phyloP scores from a whole-genome alignment of 805 yeast species.

The Komagataella mondaviorum region DNA sequence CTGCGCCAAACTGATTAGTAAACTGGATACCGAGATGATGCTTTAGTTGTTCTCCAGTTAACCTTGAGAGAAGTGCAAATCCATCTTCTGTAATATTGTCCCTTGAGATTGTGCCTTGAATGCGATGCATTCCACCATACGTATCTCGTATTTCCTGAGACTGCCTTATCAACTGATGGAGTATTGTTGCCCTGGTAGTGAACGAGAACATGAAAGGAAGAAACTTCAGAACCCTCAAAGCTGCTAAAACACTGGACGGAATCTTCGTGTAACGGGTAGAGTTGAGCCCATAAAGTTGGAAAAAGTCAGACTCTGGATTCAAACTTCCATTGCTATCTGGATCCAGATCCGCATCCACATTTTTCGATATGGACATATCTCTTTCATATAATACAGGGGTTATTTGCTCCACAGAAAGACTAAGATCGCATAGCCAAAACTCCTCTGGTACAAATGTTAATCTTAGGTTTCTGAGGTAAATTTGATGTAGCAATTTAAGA shows the following conservation, averaged over 20 bases:
- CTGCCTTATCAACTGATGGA: conserved; percentile 44
- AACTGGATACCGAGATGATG: conserved; percentile 50
- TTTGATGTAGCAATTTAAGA: not conserved
- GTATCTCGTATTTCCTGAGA: conserved; percentile 25
- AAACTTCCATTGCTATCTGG: not conserved
- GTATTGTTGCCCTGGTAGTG: conserved; percentile 55
- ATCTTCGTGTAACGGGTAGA: not conserved
- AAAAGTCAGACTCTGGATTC: not conserved
- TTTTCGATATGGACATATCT: not conserved
- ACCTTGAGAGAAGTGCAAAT: conserved; percentile 35
- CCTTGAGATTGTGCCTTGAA: conserved; percentile 49
- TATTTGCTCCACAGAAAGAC: not conserved
- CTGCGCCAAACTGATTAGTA: conserved; percentile 60
- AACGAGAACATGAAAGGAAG: conserved; percentile 78
- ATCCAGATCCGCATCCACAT: not conserved
- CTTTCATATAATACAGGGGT: not conserved
- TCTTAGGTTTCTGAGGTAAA: not conserved
- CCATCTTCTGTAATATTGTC: conserved; percentile 69
- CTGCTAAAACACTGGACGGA: not conserved
- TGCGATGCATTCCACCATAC: conserved; percentile 12
- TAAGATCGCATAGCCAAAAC: not conserved
- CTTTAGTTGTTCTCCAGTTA: conserved; percentile 43
- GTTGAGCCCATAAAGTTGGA: not conserved
- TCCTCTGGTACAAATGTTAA: not conserved
- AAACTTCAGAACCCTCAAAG: conserved; percentile 22